A percentile compares a stretch with the other conserved stretches of the same genome.
phyloP scores from a whole-genome alignment of 2,329 filamentous ascomycete species.

The Aspergillus sp. region DNA sequence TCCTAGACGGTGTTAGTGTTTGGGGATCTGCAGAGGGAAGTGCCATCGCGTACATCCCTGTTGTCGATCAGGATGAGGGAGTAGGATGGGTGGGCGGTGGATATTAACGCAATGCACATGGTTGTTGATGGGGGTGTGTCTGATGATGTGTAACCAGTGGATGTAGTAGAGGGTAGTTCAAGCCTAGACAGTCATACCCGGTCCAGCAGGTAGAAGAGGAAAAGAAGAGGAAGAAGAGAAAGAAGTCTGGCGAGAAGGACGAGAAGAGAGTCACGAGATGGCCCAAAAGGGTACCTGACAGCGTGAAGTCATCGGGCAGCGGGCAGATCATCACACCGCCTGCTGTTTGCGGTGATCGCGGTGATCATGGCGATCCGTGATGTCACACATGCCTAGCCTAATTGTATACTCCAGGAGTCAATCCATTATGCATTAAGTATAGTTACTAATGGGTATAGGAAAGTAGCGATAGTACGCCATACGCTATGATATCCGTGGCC shows the following conservation, averaged over 20 bases:
- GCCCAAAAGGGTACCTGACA: neutral
- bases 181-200: neutral
- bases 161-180: neutral
- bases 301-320: constrained; percentile 5
- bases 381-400: neutral
- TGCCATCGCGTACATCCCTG: constrained; percentile 58
- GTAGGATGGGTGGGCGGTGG: constrained; percentile 73
- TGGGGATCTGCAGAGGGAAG: neutral
- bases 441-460: neutral
- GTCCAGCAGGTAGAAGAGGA: neutral
- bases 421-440: neutral
- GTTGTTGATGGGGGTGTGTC: neutral
- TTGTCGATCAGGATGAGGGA: constrained; percentile 75
- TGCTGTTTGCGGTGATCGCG: neutral
- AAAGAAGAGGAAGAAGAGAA: neutral
- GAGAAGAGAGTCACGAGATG: neutral
- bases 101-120: constrained; percentile 75
- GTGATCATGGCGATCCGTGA: neutral
- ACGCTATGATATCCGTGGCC: constrained; percentile 10
- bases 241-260: neutral
- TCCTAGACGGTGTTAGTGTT: constrained; percentile 46
- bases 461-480: neutral
- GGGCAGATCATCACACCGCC: constrained; percentile 2
- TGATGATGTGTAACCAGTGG: neutral
- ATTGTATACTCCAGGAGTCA: too few species aligned